phyloP scores from a whole-genome alignment of 1,139 yeast genomes.

The Kodamaea alishanica region DNA sequence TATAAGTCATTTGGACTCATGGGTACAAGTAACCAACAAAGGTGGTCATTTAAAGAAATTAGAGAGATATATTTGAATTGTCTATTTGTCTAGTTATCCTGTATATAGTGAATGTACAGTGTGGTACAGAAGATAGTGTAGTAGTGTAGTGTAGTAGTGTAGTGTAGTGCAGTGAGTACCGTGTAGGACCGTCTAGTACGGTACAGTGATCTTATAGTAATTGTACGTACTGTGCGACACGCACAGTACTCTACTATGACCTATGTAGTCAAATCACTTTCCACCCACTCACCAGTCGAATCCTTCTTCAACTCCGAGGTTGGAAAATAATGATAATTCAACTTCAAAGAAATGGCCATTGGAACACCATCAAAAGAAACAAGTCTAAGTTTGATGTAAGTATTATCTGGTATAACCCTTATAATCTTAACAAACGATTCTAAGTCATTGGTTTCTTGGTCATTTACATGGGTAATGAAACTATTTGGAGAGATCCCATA shows the following conservation, averaged over 20 bases:
- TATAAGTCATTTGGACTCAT: slow-evolving; percentile 61
- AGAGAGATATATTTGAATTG: slow-evolving; percentile 24
- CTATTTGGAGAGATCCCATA: slow-evolving; percentile 78
- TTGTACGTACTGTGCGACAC: not conserved
- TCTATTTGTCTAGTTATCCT: slow-evolving; percentile 14
- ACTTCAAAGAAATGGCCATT: slow-evolving; percentile 77
- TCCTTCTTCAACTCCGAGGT: slow-evolving; percentile 60
- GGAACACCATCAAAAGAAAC: slow-evolving; percentile 86
- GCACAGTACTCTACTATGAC: not conserved
- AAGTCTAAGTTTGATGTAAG: slow-evolving; percentile 75
- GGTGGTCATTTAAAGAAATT: slow-evolving; percentile 54
- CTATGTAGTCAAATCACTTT: slow-evolving; percentile 28
- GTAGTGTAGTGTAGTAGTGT: no score
- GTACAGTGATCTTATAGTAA: not conserved
- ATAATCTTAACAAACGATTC: slow-evolving; percentile 63
- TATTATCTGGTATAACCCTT: slow-evolving; percentile 65
- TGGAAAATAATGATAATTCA: slow-evolving; percentile 89
- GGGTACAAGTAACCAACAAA: slow-evolving; percentile 50
- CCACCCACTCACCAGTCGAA: slow-evolving; percentile 49
- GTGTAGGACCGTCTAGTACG: not conserved
- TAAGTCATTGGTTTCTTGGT: slow-evolving; percentile 64
- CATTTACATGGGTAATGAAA: slow-evolving; percentile 88
- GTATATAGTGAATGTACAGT: not conserved
- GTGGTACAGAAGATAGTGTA: no score
- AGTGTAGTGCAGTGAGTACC: not conserved